Percentiles rank a stretch among this genome's conserved stretches.
Conservation (phyloP, 805 yeast genomes). For the Saccharomyces mikatae region DNA sequence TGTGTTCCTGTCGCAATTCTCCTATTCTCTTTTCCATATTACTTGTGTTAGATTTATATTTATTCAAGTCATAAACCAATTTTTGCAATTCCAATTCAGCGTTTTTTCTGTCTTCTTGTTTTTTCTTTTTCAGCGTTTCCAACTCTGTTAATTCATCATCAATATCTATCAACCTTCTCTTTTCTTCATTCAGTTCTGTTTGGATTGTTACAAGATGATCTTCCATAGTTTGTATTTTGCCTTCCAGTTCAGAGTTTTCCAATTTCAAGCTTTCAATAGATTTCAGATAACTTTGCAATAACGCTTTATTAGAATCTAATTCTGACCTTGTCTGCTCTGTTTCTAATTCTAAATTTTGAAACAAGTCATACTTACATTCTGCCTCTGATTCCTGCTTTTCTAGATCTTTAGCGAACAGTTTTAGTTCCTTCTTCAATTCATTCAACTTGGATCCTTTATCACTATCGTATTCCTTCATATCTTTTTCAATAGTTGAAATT, state of each 20-base stretch:
- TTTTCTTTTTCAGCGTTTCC: conserved; percentile 37
- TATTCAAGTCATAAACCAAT: conserved; percentile 47
- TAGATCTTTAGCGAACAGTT: conserved; percentile 32
- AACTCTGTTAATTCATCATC: conserved; percentile 70
- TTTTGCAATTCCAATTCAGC: conserved; percentile 46
- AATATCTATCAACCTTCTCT: conserved; percentile 52
- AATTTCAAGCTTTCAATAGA: conserved; percentile 33
- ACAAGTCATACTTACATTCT: conserved; percentile 42
- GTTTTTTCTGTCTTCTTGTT: conserved; percentile 35
- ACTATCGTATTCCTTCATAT: conserved; percentile 69
- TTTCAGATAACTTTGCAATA: conserved; percentile 17
- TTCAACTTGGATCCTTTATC: conserved; percentile 77
- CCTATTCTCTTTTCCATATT: conserved; percentile 35
- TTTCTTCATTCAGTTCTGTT: conserved; percentile 33
- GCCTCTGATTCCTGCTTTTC: conserved; percentile 33
- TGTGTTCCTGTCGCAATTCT: conserved; percentile 44
- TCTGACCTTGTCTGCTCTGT: conserved; percentile 62
- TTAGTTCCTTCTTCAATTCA: conserved; percentile 49
- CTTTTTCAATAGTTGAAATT: conserved; percentile 52
- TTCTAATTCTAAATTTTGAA: conserved; percentile 60
- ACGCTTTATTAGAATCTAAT: conserved; percentile 32
- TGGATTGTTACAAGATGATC: conserved; percentile 25
- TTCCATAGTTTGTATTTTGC: conserved; percentile 23
- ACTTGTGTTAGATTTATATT: conserved; percentile 34
- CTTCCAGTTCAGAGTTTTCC: conserved; percentile 32